Evolutionary conservation across 306 rosid genomes (phyloP), one percentile per base, ranked within the genome.

Genomic region (Comarum palustre): DNA sequence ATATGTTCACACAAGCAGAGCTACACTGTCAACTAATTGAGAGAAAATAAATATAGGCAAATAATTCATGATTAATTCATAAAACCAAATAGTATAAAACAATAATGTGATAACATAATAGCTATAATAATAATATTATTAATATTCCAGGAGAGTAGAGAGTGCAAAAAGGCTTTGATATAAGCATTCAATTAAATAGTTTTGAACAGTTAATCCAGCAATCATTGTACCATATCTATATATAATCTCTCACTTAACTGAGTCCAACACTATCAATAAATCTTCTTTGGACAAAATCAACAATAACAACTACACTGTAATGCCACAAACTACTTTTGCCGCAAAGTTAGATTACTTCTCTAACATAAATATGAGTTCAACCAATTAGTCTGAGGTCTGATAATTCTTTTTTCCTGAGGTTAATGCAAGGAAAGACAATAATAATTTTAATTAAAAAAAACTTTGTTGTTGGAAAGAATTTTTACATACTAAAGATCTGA

Each of bases 401-500:
- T 2, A 11, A n/a, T n/a, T 31, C 9, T 32, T 61, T 61, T 39
- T 32, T 32, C 43, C 41, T 5, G 25, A 32, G 13, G 43, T 32
- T 59, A 29, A 59, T 61, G 66, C n/a, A 60, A 31, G 6, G 25
- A 61, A 61, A 16, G 41, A 58, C 20, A 29, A 39, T 20, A 58
- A 25, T 7, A 39, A 39, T 39, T 7, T 25, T 17, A 42, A 25
- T 41, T 9, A 17, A 42, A 41, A 17, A 71, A 71, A 41, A 0
- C 31, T 41, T 13, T 1, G 29, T 20, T 20, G 67, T 8, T 10
- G 66, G 75, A 27, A 58, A 72, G 46, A 72, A 25, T 8, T 25
- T 32, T 72, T 72, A 57, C 75, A 58, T 72, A 72, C 75, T 72
- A 55, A 71, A 54, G 42, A 17, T 39, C 41, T 42, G 67, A 72